These are phyloP conservation scores for Trametes meyenii DNA, from an alignment of 768 basidiomycete species.

Conservation along the genomic window DNA sequence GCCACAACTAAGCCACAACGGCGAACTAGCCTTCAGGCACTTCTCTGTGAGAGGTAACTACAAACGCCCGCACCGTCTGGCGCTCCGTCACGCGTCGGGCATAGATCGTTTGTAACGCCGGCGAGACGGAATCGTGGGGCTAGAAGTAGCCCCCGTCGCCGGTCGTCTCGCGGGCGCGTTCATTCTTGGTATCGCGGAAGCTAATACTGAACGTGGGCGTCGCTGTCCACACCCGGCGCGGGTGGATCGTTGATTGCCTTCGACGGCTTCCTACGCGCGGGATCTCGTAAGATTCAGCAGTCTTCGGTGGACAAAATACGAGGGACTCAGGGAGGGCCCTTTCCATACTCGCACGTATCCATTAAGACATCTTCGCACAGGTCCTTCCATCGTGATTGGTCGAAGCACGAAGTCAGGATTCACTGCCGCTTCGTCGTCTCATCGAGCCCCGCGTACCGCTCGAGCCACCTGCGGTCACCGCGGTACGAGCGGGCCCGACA, in stretches of 20 bases:
- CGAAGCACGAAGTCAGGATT: not conserved
- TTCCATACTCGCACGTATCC: not conserved
- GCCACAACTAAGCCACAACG: no score
- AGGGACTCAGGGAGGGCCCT: not conserved
- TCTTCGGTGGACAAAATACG: not conserved
- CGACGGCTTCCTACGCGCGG: constrained; percentile 1
- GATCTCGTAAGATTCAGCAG: constrained; percentile 20
- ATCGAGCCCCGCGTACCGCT: not conserved
- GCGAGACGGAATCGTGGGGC: not conserved
- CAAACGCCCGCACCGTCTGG: not conserved
- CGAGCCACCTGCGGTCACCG: not conserved
- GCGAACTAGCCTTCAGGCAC: not conserved
- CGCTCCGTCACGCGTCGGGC: constrained; percentile 4
- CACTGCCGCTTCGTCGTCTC: not conserved
- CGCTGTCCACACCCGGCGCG: not conserved
- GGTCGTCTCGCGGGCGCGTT: not conserved
- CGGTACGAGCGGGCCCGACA: not conserved
- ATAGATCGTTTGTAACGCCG: not conserved
- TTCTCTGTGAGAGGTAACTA: not conserved
- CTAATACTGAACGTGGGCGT: not conserved
- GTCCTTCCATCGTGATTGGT: constrained; percentile 10
- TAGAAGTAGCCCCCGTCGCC: not conserved
- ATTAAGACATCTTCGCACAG: not conserved
- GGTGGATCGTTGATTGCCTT: constrained; percentile 10
- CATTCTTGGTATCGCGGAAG: not conserved